Base-by-base conservation (phyloP, 73 alveolate species). In the Symbiodinium natans region DNA sequence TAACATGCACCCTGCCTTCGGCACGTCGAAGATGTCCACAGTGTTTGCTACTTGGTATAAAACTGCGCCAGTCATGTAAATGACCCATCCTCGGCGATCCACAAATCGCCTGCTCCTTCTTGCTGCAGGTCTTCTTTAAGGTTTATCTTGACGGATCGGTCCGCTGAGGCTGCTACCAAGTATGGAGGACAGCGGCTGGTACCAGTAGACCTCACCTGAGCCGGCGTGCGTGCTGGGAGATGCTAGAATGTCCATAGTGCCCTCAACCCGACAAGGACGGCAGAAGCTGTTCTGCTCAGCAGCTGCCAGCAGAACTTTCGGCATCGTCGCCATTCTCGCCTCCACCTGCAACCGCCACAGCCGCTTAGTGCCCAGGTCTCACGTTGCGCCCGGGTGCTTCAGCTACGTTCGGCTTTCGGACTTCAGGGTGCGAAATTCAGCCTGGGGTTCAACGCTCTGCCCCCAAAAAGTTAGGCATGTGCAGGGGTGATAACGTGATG, bases 181-280 rank as follows among this genome's bases (percentile, higher is more conserved):
- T 42, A 88, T 88, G 42, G 95, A 88, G 29, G 95, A 88, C 40
- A 88, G 46, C 29, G 95, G 95, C 86, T 88, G 95, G 48, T 88
- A 88, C 95, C 95, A 88, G 46, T 59, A 88, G 86, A 88, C 85
- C 21, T 88, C 95, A 39, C 86, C 27, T 41, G 31, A 52, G 39
- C 82, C 17, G 8, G 63, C 63, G 63, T 17, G 8, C 63, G 63
- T 23, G 82, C 82, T 10, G 21, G 36, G 82, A n/a, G 25, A 4
- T 21, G n/a, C n/a, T n/a, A n/a, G n/a, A n/a, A n/a, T n/a, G n/a
- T n/a, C n/a, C n/a, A n/a, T n/a, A n/a, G n/a, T n/a, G n/a, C n/a
- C n/a, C n/a, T 21, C 68, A 4, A 43, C 11, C 19, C 56, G 5
- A 8, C 5, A 43, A 43, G 11, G 5, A 11, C 11, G 56, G 5